phyloP scores from a whole-genome alignment of 306 rosid genomes.

The Acmispon strigosus region DNA sequence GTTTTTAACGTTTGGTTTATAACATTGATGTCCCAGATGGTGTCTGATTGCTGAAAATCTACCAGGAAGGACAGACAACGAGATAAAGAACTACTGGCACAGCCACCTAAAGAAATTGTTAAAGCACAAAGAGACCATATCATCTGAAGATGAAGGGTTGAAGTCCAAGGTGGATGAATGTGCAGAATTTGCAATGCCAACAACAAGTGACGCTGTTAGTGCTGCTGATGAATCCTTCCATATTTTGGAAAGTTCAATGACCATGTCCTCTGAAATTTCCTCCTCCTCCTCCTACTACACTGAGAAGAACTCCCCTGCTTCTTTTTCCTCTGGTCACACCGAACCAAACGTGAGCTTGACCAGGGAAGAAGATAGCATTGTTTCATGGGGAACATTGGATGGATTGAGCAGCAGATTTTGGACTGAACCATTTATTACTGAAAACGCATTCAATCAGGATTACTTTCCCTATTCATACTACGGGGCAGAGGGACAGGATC shows the following conservation, averaged over 20 bases:
- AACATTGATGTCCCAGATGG: conserved; percentile 46
- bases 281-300: too few species aligned
- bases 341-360: neutral
- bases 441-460: conserved; percentile 1
- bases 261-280: conserved; percentile 23
- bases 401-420: conserved; percentile 39
- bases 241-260: conserved; percentile 34
- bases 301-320: conserved; percentile 1
- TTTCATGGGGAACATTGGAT: conserved; percentile 12
- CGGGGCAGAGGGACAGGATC: conserved; percentile 15
- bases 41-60: conserved; percentile 49
- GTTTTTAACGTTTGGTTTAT: neutral
- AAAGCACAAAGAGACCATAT: neutral
- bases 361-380: conserved; percentile 10
- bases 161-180: neutral
- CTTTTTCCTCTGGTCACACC: conserved; percentile 8
- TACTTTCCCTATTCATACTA: neutral
- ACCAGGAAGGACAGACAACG: conserved; percentile 70
- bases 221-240: neutral
- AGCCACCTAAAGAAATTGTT: conserved; percentile 44
- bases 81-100: conserved; percentile 67
- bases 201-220: neutral
- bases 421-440: conserved; percentile 54
- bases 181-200: conserved; percentile 10
- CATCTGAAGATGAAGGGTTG: neutral